These are phyloP conservation scores for Phytophthora tentaculata DNA, from an alignment of 352 stramenopile genomes.

Conservation along the genomic window DNA sequence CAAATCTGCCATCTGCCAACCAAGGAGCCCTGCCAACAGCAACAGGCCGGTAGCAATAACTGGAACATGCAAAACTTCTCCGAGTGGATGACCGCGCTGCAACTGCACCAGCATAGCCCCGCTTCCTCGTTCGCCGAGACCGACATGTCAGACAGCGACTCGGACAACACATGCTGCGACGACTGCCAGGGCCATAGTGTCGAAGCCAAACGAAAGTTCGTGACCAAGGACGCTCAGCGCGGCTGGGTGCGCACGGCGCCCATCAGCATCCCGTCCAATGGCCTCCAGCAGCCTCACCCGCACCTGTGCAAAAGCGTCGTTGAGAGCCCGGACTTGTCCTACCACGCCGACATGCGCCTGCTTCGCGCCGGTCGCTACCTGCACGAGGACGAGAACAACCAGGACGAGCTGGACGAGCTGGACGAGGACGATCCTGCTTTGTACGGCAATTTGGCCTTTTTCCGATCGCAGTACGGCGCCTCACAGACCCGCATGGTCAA, in stretches of 20 bases:
- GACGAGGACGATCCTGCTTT: constrained; percentile 71
- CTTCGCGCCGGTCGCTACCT: constrained; percentile 35
- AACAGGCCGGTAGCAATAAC: background rate
- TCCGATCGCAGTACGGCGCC: constrained; percentile 55
- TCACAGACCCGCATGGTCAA: constrained; percentile 19
- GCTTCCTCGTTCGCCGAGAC: constrained; percentile 71
- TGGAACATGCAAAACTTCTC: constrained; percentile 52
- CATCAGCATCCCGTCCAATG: constrained; percentile 56
- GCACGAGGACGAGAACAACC: constrained; percentile 19
- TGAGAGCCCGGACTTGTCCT: constrained; percentile 40
- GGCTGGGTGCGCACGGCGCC: constrained; percentile 49
- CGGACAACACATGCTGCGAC: constrained; percentile 37
- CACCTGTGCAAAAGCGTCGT: constrained; percentile 26
- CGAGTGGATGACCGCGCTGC: constrained; percentile 56
- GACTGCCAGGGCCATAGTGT: constrained; percentile 29
- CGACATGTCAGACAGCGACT: constrained; percentile 52
- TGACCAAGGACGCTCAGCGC: constrained; percentile 29
- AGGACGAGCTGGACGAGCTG: constrained; percentile 42
- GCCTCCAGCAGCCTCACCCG: constrained; percentile 22
- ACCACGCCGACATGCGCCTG: constrained; percentile 42
- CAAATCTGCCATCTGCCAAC: constrained; percentile 17
- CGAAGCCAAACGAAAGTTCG: constrained; percentile 33
- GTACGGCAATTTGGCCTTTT: constrained; percentile 75
- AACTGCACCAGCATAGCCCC: constrained; percentile 40
- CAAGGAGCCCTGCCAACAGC: background rate